phyloP scores from a whole-genome alignment of 2,329 filamentous ascomycete species.

The Hypoxylon sp. region DNA sequence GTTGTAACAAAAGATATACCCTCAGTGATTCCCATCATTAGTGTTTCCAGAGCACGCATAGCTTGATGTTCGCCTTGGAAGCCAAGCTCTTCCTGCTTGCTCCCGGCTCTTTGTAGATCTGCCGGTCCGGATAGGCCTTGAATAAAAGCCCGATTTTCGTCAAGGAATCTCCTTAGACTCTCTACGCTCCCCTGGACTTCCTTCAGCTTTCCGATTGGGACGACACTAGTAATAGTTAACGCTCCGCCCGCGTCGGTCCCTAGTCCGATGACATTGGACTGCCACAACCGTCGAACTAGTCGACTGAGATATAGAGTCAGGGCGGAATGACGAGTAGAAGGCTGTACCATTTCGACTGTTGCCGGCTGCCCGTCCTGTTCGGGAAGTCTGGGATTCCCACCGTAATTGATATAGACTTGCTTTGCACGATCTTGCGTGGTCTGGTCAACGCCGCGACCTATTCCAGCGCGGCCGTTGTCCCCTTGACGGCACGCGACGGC shows the following conservation, averaged over 20 bases:
- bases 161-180: slow-evolving; percentile 83
- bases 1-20: slow-evolving; percentile 97
- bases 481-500: slow-evolving; percentile 97
- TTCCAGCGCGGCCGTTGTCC: slow-evolving; percentile 78
- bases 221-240: slow-evolving; percentile 75
- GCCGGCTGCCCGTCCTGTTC: slow-evolving; percentile 80
- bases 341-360: slow-evolving; percentile 84
- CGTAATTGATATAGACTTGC: slow-evolving; percentile 91
- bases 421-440: slow-evolving; percentile 88
- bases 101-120: slow-evolving; percentile 81
- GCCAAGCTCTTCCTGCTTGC: slow-evolving; percentile 90
- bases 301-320: slow-evolving; percentile 89
- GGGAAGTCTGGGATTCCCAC: slow-evolving; percentile 86
- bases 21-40: slow-evolving; percentile 93
- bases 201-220: slow-evolving; percentile 77
- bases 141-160: slow-evolving; percentile 90
- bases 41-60: slow-evolving; percentile 84
- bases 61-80: slow-evolving; percentile 95
- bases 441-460: slow-evolving; percentile 83
- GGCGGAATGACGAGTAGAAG: slow-evolving; percentile 91
- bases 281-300: slow-evolving; percentile 92
- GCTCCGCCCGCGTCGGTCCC: slow-evolving; percentile 68
- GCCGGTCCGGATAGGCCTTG: slow-evolving; percentile 94
- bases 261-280: slow-evolving; percentile 77
- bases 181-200: slow-evolving; percentile 85